Evolutionary conservation across 139 green algal genomes (phyloP).

Genomic region (Tetradesmus lagerheimii): DNA sequence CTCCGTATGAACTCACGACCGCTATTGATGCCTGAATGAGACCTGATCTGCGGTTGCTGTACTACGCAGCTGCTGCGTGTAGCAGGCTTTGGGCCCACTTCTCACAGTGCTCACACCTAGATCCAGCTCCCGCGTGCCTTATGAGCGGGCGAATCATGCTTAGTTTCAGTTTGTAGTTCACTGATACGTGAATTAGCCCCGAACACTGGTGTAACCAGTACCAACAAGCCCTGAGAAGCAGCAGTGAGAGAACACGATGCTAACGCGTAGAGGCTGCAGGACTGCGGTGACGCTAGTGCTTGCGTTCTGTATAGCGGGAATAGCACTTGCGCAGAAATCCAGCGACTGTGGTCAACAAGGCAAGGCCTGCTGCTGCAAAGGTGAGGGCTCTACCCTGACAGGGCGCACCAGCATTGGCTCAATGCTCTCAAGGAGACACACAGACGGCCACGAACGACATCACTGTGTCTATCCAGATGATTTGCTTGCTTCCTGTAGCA

Average conservation of each 20-base stretch:
- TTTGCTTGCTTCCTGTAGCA: too few relatives aligned
- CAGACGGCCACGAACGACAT: too few relatives aligned
- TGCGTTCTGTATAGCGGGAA: neutral
- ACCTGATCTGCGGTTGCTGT: neutral
- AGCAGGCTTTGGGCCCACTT: neutral
- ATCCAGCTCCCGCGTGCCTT: neutral
- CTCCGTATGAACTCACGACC: too few relatives aligned
- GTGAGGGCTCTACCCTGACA: neutral
- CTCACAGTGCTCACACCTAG: neutral
- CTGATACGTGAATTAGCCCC: neutral
- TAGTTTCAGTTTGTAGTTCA: too few relatives aligned
- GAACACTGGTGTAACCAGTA: neutral
- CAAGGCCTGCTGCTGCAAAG: constrained; percentile 35
- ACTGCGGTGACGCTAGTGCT: neutral
- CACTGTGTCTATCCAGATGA: too few relatives aligned
- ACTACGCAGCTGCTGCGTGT: neutral
- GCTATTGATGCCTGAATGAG: too few relatives aligned
- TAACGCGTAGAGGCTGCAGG: neutral
- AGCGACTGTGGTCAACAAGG: neutral
- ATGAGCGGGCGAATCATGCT: too few relatives aligned
- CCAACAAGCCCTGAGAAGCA: neutral
- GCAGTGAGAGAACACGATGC: neutral
- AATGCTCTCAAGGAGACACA: too few relatives aligned
- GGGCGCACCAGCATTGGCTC: neutral
- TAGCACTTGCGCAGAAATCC: neutral